These are phyloP conservation scores for Yamagishiella unicocca DNA, from an alignment of 139 green algal genomes.

Conservation along the genomic window DNA sequence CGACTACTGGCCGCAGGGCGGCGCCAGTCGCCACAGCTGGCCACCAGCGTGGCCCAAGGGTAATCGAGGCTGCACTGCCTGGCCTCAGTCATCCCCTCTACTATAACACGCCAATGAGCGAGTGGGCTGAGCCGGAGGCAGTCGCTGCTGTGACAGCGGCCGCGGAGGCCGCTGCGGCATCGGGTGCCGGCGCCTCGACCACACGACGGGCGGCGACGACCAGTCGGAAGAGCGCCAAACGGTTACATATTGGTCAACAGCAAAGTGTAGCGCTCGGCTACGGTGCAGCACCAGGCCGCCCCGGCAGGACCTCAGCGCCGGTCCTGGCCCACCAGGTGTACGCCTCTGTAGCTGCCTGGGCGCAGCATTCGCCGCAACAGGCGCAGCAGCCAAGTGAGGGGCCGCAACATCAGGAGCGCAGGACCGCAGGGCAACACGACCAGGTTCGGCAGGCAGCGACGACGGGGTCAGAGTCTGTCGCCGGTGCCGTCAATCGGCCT, in stretches of 20 bases:
- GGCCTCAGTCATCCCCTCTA: slow-evolving; percentile 35
- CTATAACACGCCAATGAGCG: slow-evolving; percentile 18
- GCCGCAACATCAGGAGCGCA: background rate
- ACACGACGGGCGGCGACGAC: background rate
- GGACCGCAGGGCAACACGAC: background rate
- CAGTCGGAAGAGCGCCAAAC: background rate
- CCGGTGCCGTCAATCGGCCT: background rate
- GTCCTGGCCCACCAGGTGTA: no score
- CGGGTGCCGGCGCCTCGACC: background rate
- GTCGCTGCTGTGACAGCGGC: slow-evolving; percentile 2
- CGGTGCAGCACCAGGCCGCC: no score
- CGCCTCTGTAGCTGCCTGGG: no score
- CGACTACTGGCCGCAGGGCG: no score
- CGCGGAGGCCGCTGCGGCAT: background rate
- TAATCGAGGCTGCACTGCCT: slow-evolving; percentile 11
- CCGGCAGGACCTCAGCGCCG: no score
- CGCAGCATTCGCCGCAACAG: background rate
- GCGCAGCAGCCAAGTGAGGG: background rate
- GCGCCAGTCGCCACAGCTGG: no score
- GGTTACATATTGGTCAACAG: background rate
- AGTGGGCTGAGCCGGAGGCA: slow-evolving; percentile 32
- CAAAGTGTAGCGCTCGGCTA: no score
- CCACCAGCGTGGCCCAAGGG: background rate
- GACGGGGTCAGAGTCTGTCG: no score
- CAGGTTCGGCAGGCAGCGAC: background rate